A percentile compares a stretch with the other conserved stretches of the same genome.
These are phyloP conservation scores for Cyclotella distinguenda DNA, from an alignment of 108 stramenopile species.

Conservation along the genomic window DNA sequence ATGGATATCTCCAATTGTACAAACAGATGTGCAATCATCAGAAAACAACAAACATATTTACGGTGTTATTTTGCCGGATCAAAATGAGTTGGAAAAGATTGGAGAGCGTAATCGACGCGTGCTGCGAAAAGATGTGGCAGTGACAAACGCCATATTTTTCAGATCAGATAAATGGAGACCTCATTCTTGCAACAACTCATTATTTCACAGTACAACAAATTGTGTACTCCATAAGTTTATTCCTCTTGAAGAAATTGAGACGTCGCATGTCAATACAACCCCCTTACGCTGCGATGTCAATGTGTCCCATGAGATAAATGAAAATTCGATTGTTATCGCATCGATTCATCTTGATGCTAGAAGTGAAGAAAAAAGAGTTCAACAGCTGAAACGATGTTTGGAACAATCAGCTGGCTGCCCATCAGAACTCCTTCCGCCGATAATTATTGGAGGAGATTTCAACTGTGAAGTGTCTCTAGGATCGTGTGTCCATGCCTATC, in stretches of 20 bases:
- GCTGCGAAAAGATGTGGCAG: slow-evolving; percentile 39
- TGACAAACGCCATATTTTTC: slow-evolving; percentile 53
- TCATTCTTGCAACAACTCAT: background rate
- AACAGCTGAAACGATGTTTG: slow-evolving; percentile 41
- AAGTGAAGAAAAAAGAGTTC: slow-evolving; percentile 44
- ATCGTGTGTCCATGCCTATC: slow-evolving; percentile 45
- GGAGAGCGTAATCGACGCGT: slow-evolving; percentile 52
- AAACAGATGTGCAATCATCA: background rate
- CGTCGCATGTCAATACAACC: background rate
- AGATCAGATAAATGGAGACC: slow-evolving; percentile 33
- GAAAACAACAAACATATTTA: slow-evolving; percentile 5
- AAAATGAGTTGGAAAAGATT: slow-evolving; percentile 44
- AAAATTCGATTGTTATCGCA: slow-evolving; percentile 43
- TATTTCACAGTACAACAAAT: slow-evolving; percentile 27
- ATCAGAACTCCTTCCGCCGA: slow-evolving; percentile 4
- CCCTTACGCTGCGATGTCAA: too few species aligned
- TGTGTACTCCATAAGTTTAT: slow-evolving; percentile 32
- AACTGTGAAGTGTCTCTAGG: slow-evolving; percentile 49
- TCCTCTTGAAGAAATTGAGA: slow-evolving; percentile 1
- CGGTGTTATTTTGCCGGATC: slow-evolving; percentile 36
- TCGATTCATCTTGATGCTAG: slow-evolving; percentile 58
- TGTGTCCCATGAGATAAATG: background rate
- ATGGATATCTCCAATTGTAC: slow-evolving; percentile 40
- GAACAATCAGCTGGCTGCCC: slow-evolving; percentile 15
- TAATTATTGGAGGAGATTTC: slow-evolving; percentile 56